Conservation (phyloP, 139 green algal genomes). For the Edaphochlamys debaryana region DNA sequence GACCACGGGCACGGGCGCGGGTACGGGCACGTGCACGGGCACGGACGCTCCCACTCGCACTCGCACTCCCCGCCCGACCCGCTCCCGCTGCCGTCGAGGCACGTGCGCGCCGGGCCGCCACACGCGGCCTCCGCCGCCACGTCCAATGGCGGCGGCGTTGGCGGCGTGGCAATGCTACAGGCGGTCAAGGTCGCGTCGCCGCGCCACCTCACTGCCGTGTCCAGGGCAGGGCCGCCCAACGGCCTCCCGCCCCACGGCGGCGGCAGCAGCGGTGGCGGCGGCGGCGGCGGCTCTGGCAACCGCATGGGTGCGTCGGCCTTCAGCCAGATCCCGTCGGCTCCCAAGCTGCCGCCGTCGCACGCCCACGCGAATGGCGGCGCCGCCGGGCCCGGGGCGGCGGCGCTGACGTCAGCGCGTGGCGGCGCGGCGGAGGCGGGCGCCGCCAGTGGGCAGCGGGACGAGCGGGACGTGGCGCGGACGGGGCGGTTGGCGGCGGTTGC, state of each 20-base stretch:
- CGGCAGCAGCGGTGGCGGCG: too few species aligned
- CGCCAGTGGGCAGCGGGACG: too few species aligned
- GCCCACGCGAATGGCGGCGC: neutral
- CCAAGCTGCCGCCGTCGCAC: neutral
- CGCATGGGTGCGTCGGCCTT: too few species aligned
- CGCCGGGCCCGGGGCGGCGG: neutral
- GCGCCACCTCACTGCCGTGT: slow-evolving; percentile 19
- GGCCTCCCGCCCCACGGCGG: slow-evolving; percentile 29
- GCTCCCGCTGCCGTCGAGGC: neutral
- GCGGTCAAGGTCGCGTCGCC: slow-evolving; percentile 31
- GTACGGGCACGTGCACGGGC: too few species aligned
- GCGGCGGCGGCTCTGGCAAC: too few species aligned
- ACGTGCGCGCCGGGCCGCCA: too few species aligned
- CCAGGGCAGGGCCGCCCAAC: slow-evolving; percentile 8
- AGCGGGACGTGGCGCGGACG: too few species aligned
- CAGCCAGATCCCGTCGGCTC: neutral
- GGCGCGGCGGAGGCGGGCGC: too few species aligned
- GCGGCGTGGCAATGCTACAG: slow-evolving; percentile 11
- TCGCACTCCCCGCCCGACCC: too few species aligned
- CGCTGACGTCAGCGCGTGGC: too few species aligned
- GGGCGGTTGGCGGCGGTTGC: too few species aligned
- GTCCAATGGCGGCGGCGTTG: neutral
- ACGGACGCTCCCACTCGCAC: neutral
- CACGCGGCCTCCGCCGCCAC: neutral
- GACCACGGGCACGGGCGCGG: too few species aligned